Percentiles rank a stretch among this genome's conserved stretches.
Conservation (phyloP, 1,284 basidiomycete species). For the Vanrija pseudolonga region DNA sequence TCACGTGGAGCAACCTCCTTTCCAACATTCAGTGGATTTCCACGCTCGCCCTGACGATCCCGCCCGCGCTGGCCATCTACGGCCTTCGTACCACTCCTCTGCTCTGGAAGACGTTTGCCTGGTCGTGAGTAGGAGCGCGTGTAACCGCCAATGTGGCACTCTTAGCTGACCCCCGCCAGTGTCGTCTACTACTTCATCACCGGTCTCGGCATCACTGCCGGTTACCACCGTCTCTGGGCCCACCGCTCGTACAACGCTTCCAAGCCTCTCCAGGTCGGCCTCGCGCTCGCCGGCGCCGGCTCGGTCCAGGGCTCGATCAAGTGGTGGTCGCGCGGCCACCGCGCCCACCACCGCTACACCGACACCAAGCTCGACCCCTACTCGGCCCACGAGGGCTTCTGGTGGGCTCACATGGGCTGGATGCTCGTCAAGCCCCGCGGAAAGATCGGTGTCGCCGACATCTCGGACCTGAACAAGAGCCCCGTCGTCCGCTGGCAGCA, state of each 20-base stretch:
- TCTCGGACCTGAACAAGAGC: constrained; percentile 76
- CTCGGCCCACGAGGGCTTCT: constrained; percentile 75
- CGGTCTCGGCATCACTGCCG: constrained; percentile 65
- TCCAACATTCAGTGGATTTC: constrained; percentile 72
- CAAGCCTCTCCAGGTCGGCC: constrained; percentile 68
- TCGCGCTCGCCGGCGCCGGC: constrained; percentile 74
- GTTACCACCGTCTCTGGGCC: constrained; percentile 90
- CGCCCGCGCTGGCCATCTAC: constrained; percentile 66
- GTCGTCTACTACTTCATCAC: constrained; percentile 80
- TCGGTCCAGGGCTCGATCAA: constrained; percentile 87
- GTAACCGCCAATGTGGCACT: background rate
- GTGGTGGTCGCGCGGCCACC: constrained; percentile 93
- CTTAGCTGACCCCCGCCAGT: constrained; percentile 19
- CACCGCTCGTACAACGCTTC: constrained; percentile 89
- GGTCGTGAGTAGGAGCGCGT: constrained; percentile 51
- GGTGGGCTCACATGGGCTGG: constrained; percentile 81
- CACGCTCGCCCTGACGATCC: constrained; percentile 68
- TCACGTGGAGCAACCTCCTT: constrained; percentile 64
- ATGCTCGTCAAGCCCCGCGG: constrained; percentile 86
- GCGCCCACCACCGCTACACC: constrained; percentile 90
- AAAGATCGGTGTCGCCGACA: constrained; percentile 81
- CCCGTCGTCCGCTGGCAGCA: constrained; percentile 83
- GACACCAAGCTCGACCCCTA: constrained; percentile 95
- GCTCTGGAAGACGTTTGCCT: constrained; percentile 64
- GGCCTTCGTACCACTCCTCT: constrained; percentile 62